Conservation (phyloP, 306 rosid species). For the Dalbergia oliveri region DNA sequence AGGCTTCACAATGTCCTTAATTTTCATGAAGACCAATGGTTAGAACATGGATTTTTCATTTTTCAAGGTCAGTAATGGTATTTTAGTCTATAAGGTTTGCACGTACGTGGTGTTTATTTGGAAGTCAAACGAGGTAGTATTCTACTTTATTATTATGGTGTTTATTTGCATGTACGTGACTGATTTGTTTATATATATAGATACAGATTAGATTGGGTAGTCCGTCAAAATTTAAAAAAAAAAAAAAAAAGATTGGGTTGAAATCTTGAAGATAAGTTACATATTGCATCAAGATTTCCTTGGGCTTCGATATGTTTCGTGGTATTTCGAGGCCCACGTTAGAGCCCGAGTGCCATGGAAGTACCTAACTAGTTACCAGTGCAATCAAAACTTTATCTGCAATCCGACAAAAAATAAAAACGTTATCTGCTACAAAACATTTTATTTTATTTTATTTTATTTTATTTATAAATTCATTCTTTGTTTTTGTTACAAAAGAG, state of each 20-base stretch:
- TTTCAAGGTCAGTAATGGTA: slow-evolving; percentile 12
- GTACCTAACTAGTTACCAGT: not conserved
- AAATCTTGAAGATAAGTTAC: not conserved
- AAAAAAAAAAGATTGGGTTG: not conserved
- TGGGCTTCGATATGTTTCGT: not conserved
- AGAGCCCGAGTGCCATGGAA: not conserved
- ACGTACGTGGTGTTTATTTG: slow-evolving; percentile 25
- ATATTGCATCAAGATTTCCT: not conserved
- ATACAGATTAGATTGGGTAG: not conserved
- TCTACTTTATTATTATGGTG: slow-evolving; percentile 30
- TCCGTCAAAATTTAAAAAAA: too few relatives aligned
- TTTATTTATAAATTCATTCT: too few relatives aligned
- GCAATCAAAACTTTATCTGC: not conserved
- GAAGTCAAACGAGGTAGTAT: slow-evolving; percentile 42
- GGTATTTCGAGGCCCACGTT: not conserved
- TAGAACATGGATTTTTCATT: not conserved
- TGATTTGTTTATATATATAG: not conserved
- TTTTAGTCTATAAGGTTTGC: slow-evolving; percentile 1
- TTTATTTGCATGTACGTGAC: too few relatives aligned
- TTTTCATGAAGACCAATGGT: not conserved
- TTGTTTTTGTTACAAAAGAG: too few relatives aligned
- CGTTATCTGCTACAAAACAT: not conserved
- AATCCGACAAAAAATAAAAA: not conserved
- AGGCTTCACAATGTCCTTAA: slow-evolving; percentile 8
- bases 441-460: too few relatives aligned